Conservation (phyloP, 2,329 filamentous ascomycete genomes). For the Tolypocladium tropicale region DNA sequence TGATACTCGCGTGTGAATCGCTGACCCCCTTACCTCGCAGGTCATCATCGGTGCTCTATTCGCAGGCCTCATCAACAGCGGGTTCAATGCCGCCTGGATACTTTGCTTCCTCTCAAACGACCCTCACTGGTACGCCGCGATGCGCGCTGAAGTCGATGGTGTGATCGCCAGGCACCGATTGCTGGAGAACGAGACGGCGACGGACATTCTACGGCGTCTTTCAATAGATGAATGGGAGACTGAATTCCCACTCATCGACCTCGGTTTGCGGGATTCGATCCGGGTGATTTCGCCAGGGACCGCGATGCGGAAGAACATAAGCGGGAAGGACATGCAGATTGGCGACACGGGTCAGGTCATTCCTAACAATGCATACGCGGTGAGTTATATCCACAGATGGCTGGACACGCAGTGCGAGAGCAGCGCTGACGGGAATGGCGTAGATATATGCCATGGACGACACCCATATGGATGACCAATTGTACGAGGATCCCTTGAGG, state of each 20-base stretch:
- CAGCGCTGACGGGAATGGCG: not conserved
- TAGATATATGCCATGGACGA: constrained; percentile 34
- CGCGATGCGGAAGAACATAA: constrained; percentile 40
- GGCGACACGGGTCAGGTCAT: constrained; percentile 36
- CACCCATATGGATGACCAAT: constrained; percentile 32
- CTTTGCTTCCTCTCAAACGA: constrained; percentile 37
- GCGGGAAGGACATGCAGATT: constrained; percentile 31
- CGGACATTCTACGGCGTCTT: constrained; percentile 30
- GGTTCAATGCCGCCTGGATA: constrained; percentile 43
- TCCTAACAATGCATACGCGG: constrained; percentile 34
- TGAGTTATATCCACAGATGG: constrained; percentile 3
- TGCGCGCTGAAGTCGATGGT: constrained; percentile 35
- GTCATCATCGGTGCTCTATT: constrained; percentile 45
- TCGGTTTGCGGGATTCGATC: constrained; percentile 43
- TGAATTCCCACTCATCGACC: constrained; percentile 40
- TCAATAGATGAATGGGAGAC: constrained; percentile 43
- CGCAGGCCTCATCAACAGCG: constrained; percentile 47
- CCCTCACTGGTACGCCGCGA: constrained; percentile 32
- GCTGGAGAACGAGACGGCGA: constrained; percentile 14
- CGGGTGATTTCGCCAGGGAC: constrained; percentile 36
- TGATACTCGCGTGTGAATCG: not conserved
- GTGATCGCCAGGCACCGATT: constrained; percentile 31
- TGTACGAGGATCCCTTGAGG: constrained; percentile 35
- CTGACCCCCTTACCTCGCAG: constrained; percentile 9
- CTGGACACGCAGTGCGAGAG: not conserved